A percentile compares a stretch with the other conserved stretches of the same genome.
phyloP scores from a whole-genome alignment of 768 basidiomycete species.

The Strobilomyces echinocephalus region DNA sequence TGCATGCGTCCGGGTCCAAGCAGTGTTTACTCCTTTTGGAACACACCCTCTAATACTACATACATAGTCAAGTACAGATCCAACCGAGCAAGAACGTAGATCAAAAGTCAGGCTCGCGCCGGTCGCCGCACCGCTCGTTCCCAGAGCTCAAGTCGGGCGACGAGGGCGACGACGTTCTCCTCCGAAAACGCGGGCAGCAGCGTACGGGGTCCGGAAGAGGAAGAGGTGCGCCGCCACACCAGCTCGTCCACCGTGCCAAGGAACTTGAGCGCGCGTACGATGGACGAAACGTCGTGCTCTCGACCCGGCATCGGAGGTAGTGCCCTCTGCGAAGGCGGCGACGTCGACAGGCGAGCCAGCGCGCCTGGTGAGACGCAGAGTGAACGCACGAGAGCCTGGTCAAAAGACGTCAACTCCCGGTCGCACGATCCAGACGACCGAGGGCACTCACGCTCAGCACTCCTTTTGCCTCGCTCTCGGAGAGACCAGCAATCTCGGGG shows the following conservation, averaged over 20 bases:
- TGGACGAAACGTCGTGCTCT: conserved; percentile 18
- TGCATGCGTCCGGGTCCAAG: conserved; percentile 7
- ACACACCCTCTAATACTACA: too few relatives aligned
- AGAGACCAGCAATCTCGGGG: conserved; percentile 15
- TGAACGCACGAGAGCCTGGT: conserved; percentile 10
- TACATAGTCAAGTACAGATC: too few relatives aligned
- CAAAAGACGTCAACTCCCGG: neutral
- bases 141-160: conserved; percentile 27
- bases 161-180: conserved; percentile 22
- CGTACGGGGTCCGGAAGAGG: conserved; percentile 5
- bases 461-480: conserved; percentile 23
- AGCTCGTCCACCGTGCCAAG: conserved; percentile 25
- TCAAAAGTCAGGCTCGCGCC: conserved; percentile 10
- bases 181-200: conserved; percentile 20
- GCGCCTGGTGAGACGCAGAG: conserved; percentile 11
- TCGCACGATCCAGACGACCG: neutral
- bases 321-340: neutral
- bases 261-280: conserved; percentile 24
- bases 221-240: conserved; percentile 23
- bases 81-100: neutral
- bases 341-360: neutral
- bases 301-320: neutral
- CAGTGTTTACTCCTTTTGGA: conserved; percentile 8
- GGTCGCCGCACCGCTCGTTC: conserved; percentile 24
- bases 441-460: conserved; percentile 18